Base-by-base conservation (phyloP, 202 grass and related monocot genomes). In the Brachypodium distachyon region DNA sequence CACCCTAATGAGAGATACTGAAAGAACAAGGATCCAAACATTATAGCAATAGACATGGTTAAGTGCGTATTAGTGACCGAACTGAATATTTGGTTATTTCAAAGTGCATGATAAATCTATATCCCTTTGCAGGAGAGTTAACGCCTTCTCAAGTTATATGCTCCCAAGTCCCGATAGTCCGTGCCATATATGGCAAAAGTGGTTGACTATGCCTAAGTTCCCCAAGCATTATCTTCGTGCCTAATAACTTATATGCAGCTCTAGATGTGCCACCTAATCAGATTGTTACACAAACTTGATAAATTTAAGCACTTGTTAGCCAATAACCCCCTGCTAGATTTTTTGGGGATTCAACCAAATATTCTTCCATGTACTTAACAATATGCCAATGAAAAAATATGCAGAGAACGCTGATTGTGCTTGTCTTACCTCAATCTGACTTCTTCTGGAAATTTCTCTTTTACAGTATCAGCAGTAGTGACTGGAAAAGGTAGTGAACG, bases 371-470 rank as follows among this genome's bases (percentile, higher is more conserved):
- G 27, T 44, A 51, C 1, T 73, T 62, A 34, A 17, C 32, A 33
- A 49, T 63, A 47, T 21, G 56, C 27, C 0, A 9, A 28, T 7
- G 19, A 5, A 36, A 48, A 21, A 55, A 70, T 14, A 34, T 62
- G 12, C 18, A 70, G 44, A 42, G 9, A 84, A 23, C 52, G 64
- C 31, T 36, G 37, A 63, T 14, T 80, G 14, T 60, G 47, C 29
- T 74, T 5, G 32, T 39, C 47, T 65, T 86, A 98, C 96, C 96
- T 98, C 57, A 98, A 76, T 77, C 96, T 88, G 78, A 98, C 94
- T 83, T 98, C 96, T 88, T 98, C 96, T 0, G 91, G 93, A 53
- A 89, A 89, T 32, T 81, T 85, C 13, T 95, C 96, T 86, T 94
- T 98, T 68, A 86, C 83, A 73, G 82, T 58, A 6, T 90, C 87